Percentiles rank a stretch among this genome's conserved stretches.
These are phyloP conservation scores for Aspergillus pseudotamarii DNA, from an alignment of 2,329 filamentous ascomycete genomes.

Conservation along the genomic window DNA sequence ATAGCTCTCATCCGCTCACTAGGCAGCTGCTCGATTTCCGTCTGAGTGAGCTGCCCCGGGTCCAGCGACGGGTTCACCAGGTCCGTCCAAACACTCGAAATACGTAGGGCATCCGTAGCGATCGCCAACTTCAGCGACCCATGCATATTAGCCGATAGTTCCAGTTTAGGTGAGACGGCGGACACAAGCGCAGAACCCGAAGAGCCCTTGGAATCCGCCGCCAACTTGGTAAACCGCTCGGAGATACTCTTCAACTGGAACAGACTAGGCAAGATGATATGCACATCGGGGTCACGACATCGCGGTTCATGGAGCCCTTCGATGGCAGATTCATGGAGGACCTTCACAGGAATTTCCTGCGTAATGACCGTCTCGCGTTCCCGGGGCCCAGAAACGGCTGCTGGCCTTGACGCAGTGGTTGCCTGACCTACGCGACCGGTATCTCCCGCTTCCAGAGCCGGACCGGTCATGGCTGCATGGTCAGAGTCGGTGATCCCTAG, in stretches of 20 bases:
- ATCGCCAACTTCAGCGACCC: conserved; percentile 80
- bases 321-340: conserved; percentile 80
- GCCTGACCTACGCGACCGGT: background rate
- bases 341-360: conserved; percentile 93
- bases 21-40: conserved; percentile 72
- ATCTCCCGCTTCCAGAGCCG: background rate
- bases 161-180: conserved; percentile 64
- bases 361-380: conserved; percentile 91
- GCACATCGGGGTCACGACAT: conserved; percentile 87
- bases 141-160: conserved; percentile 92
- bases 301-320: conserved; percentile 91
- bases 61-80: conserved; percentile 88
- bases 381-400: conserved; percentile 56
- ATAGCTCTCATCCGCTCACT: conserved; percentile 73
- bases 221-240: conserved; percentile 88
- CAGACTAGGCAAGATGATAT: conserved; percentile 86
- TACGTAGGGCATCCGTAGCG: conserved; percentile 79
- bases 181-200: conserved; percentile 33
- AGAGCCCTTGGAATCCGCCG: conserved; percentile 37
- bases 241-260: conserved; percentile 91
- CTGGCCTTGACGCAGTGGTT: background rate
- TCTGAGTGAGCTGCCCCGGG: conserved; percentile 69
- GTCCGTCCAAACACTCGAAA: conserved; percentile 82
- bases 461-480: background rate
- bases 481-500: conserved; percentile 47